A percentile compares a stretch with the other conserved stretches of the same genome.
Evolutionary conservation across 1,284 basidiomycete genomes (phyloP).

Genomic region (Malassezia slooffiae): DNA sequence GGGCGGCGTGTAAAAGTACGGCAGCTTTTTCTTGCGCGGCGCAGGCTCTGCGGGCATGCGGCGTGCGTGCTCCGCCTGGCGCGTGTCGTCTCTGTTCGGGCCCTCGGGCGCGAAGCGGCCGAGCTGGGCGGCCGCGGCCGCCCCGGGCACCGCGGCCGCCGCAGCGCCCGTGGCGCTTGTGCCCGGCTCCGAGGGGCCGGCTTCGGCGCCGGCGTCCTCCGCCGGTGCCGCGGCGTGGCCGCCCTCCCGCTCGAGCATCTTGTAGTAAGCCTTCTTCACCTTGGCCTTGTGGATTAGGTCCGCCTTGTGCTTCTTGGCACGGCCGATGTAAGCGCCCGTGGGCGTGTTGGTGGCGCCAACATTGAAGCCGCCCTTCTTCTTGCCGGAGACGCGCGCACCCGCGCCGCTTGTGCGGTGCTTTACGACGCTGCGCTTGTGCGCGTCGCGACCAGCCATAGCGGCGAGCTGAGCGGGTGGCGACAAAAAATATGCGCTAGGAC

Average conservation of each 20-base stretch:
- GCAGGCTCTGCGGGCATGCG: not conserved
- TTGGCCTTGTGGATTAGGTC: slow-evolving; percentile 52
- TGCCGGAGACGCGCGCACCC: slow-evolving; percentile 6
- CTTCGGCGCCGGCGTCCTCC: slow-evolving; percentile 10
- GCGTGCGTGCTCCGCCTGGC: not conserved
- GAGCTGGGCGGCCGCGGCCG: slow-evolving; percentile 1
- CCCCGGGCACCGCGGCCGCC: not conserved
- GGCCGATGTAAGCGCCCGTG: slow-evolving; percentile 40
- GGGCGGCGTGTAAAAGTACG: slow-evolving; percentile 4
- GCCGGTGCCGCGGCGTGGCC: slow-evolving; percentile 24
- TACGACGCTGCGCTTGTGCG: slow-evolving; percentile 27
- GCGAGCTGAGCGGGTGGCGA: no score
- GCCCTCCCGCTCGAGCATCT: slow-evolving; percentile 49
- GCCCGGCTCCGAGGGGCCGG: no score
- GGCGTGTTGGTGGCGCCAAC: slow-evolving; percentile 40
- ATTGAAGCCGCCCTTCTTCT: slow-evolving; percentile 28
- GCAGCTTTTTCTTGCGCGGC: slow-evolving; percentile 18
- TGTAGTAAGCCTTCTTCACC: slow-evolving; percentile 51
- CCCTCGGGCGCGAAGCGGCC: slow-evolving; percentile 27
- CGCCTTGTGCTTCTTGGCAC: slow-evolving; percentile 51
- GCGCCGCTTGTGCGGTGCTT: slow-evolving; percentile 35
- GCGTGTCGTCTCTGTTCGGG: not conserved
- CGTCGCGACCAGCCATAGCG: slow-evolving; percentile 2
- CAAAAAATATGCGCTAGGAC: no score
- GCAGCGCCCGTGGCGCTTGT: no score